phyloP scores from a whole-genome alignment of 306 rosid genomes.

The Hylodesmum podocarpum region DNA sequence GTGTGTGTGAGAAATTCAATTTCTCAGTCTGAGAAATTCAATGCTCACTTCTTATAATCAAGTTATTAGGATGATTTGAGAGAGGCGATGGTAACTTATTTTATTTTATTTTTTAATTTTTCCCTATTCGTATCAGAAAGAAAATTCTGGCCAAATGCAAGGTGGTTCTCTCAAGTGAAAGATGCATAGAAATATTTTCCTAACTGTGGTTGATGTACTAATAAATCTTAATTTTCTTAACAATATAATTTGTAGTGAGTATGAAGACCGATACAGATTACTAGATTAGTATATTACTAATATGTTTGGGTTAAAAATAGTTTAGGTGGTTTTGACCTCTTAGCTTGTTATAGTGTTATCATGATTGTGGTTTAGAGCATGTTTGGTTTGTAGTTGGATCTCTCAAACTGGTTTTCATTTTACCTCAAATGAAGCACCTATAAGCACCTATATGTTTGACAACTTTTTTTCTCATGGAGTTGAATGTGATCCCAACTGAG shows the following conservation, averaged over 20 bases:
- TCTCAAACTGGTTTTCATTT: too few species aligned
- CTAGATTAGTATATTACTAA: too few species aligned
- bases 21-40: neutral
- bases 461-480: too few species aligned
- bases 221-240: neutral
- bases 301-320: too few species aligned
- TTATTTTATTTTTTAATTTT: neutral
- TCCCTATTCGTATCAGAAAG: neutral
- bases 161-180: neutral
- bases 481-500: too few species aligned
- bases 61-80: neutral
- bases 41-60: neutral
- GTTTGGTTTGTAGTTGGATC: too few species aligned
- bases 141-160: constrained; percentile 6
- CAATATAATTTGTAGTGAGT: neutral
- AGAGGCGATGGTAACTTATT: neutral
- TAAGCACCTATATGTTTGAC: too few species aligned
- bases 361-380: neutral
- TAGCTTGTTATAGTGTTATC: too few species aligned
- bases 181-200: neutral
- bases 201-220: neutral
- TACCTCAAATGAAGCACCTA: too few species aligned
- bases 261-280: neutral
- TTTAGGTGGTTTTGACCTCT: too few species aligned
- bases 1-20: neutral